phyloP scores from a whole-genome alignment of 805 yeast genomes.

The Lipomyces anomalus region DNA sequence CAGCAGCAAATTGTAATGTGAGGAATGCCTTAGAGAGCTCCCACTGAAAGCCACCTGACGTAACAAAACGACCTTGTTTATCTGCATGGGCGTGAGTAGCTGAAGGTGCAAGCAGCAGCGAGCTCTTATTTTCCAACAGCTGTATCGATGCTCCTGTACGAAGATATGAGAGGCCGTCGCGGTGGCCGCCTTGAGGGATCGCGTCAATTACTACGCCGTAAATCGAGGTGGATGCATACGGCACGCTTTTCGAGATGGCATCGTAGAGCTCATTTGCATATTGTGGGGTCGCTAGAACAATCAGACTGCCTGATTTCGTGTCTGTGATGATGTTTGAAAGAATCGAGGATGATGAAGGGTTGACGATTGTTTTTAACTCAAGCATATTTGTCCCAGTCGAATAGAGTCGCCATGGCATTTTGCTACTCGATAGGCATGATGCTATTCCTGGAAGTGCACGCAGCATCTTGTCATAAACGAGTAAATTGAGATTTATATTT shows the following conservation, averaged over 20 bases:
- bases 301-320: constrained; percentile 13
- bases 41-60: constrained; percentile 21
- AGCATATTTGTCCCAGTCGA: neutral
- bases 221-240: constrained; percentile 1
- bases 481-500: no score
- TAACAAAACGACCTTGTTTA: constrained; percentile 6
- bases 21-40: constrained; percentile 5
- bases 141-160: constrained; percentile 16
- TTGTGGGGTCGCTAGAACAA: constrained; percentile 35
- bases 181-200: constrained; percentile 20
- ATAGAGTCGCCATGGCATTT: no score
- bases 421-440: no score
- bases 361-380: neutral
- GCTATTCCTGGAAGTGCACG: no score
- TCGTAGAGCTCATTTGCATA: constrained; percentile 30
- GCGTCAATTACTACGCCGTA: constrained; percentile 19
- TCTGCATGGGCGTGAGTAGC: neutral
- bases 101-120: neutral
- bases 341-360: neutral
- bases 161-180: constrained; percentile 21
- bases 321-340: neutral
- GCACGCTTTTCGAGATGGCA: constrained; percentile 11
- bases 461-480: no score
- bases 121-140: neutral
- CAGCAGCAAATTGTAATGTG: constrained; percentile 6